A percentile compares a stretch with the other conserved stretches of the same genome.
Conservation (phyloP, 192 early-diverging fungal species). For the Lobulomyces angularis region DNA sequence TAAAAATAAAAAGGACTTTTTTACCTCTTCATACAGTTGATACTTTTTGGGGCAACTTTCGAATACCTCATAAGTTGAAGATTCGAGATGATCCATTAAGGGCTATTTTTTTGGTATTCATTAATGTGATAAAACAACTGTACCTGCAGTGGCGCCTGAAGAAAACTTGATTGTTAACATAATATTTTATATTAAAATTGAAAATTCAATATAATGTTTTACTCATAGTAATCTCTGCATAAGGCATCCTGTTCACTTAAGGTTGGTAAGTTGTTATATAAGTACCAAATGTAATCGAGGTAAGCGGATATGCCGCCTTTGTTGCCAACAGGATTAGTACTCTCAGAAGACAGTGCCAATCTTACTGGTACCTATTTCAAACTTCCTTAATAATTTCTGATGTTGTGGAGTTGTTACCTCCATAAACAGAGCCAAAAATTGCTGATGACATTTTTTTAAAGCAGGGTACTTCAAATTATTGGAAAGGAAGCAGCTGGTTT, state of each 20-base stretch:
- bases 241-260: conserved; percentile 55
- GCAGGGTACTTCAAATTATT: conserved; percentile 85
- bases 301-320: conserved; percentile 41
- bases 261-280: conserved; percentile 50
- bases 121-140: conserved; percentile 1
- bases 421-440: conserved; percentile 40
- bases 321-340: conserved; percentile 3
- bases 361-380: background rate
- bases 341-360: background rate
- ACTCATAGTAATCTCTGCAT: conserved; percentile 81
- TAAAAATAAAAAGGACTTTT: conserved; percentile 4
- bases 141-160: conserved; percentile 17
- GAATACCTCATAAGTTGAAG: conserved; percentile 89
- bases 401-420: background rate
- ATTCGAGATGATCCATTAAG: conserved; percentile 88
- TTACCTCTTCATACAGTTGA: conserved; percentile 68
- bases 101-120: conserved; percentile 44
- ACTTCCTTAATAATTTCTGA: background rate
- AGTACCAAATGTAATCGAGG: conserved; percentile 66
- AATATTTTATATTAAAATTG: conserved; percentile 1
- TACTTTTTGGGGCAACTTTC: conserved; percentile 94
- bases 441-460: conserved; percentile 65
- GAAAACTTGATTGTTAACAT: conserved; percentile 4
- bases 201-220: conserved; percentile 7
- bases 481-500: conserved; percentile 54